Evolutionary conservation across 2,329 filamentous ascomycete species (phyloP), one percentile per base, ranked within the genome.

Genomic region (Trichoderma sp.): DNA sequence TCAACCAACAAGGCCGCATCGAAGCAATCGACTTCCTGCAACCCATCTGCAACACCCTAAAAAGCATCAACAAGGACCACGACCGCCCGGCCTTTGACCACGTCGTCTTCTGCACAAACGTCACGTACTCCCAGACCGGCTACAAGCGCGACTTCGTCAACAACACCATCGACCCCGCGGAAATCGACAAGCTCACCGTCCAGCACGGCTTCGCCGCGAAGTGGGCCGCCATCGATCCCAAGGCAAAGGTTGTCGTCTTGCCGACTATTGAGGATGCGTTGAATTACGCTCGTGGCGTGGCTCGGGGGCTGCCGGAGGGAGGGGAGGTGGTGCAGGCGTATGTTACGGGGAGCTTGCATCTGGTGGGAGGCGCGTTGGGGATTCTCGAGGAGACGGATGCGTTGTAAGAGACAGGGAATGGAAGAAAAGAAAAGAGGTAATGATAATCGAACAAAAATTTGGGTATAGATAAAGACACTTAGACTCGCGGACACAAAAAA

Each of bases 81-180:
- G 73, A 72, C 12, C 69, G 70, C 10, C 71, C 77, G 1, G 72
- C 80, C 0, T 94, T 96, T 75, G 87, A 89, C 22, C 88, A 93
- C 74, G 92, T 88, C 60, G 83, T 96, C 60, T 97, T 97, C 80
- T 95, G 91, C 76, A 92, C 91, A 1, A 97, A 97, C 74, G 87
- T 87, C 68, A 86, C 86, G 1, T 84, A 84, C 70, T 80, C 81
- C 7, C 74, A 78, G 50, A 81, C 81, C 19, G 82, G 83, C 5
- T 86, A 85, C 71, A 87, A 86, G 74, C 75, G 77, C 74, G 85
- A 89, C 73, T 87, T 87, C 72, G 83, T 88, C 64, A 88, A 88
- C 72, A 78, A 80, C 71, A 82, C 86, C 70, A 79, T 84, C 71
- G 80, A 87, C 68, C 82, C 85, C 15, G 80, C 78, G 12, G 83